Base-by-base conservation (phyloP, 139 green algal genomes). In the Choricystis sp. region DNA sequence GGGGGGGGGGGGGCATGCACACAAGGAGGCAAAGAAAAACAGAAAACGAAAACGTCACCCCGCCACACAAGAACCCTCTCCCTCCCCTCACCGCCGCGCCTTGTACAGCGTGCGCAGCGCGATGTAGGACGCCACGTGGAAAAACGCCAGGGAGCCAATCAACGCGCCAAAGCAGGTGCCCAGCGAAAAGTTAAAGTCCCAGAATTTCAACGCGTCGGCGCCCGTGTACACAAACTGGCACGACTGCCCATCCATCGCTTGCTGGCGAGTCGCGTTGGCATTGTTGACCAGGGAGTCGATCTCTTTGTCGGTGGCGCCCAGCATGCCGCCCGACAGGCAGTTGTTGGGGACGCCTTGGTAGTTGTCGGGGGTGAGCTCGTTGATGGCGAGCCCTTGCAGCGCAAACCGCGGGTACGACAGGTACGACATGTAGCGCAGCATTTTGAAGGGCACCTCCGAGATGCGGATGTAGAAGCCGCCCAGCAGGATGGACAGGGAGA, bases 401-500 rank as follows among this genome's bases (percentile, higher is more conserved):
- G 3, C 24, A 9, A 2, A 67, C 49, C 59, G 59, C 49, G 62
- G 59, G 62, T 67, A 67, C 2, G 26, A 56, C 23, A 67, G 62
- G 26, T 61, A 67, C 26, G 26, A 56, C 20, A 67, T 26, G 16
- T 19, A 29, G 27, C 52, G 49, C 49, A 67, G 59, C 49, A 60
- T 3, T 1, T 0, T 49, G 19, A 67, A 1, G 3, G 49, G 49
- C 26, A 67, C 60, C 49, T 61, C 62, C 4, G 31, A 21, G 1
- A 67, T 49, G 25, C 49, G 49, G 26, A 60, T 21, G 49, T 67
- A 67, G 49, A 67, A 67, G 49, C 62, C 62, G 49, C 23, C 27
- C 9, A 67, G 62, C 62, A 67, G 62, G 52, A 67, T 67, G 28
- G 49, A 61, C 2, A 56, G 14, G 19, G 62, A 49, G 26, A 67